Percentiles rank a stretch among this genome's conserved stretches.
Evolutionary conservation across 73 alveolate species (phyloP).

Genomic region (Diophrys sp.): DNA sequence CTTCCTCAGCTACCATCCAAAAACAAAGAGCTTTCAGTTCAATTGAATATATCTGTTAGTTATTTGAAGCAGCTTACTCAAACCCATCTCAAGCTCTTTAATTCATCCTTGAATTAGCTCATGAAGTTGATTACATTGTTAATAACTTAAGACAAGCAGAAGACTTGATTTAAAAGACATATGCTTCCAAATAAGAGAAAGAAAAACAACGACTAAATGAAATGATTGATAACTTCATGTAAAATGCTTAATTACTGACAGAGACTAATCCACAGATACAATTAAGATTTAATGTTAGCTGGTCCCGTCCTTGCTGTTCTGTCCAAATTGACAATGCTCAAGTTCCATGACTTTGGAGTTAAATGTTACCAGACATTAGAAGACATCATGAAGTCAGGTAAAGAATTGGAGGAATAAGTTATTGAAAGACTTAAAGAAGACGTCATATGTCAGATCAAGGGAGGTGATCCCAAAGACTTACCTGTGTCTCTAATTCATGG

Average conservation of each 20-base stretch:
- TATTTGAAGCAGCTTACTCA: conserved; percentile 56
- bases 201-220: conserved; percentile 13
- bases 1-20: neutral
- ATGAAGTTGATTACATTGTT: conserved; percentile 50
- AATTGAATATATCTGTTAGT: conserved; percentile 27
- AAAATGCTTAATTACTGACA: conserved; percentile 28
- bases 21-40: conserved; percentile 26
- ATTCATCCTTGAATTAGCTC: conserved; percentile 35
- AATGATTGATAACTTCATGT: conserved; percentile 41
- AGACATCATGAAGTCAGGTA: conserved; percentile 50
- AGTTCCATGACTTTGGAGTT: conserved; percentile 53
- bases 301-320: conserved; percentile 34
- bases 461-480: conserved; percentile 26
- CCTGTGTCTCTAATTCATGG: conserved; percentile 29
- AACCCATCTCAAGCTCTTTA: conserved; percentile 49
- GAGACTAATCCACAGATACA: conserved; percentile 35
- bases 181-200: conserved; percentile 17
- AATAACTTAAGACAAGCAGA: conserved; percentile 42
- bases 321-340: conserved; percentile 30
- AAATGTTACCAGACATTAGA: conserved; percentile 39
- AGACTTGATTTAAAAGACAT: conserved; percentile 3
- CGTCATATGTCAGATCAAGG: conserved; percentile 27
- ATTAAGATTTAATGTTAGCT: too few species aligned
- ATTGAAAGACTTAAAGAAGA: conserved; percentile 22
- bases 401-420: conserved; percentile 36